A percentile compares a stretch with the other conserved stretches of the same genome.
phyloP scores from a whole-genome alignment of 2,329 filamentous ascomycete genomes.

The Trichoderma koningii region DNA sequence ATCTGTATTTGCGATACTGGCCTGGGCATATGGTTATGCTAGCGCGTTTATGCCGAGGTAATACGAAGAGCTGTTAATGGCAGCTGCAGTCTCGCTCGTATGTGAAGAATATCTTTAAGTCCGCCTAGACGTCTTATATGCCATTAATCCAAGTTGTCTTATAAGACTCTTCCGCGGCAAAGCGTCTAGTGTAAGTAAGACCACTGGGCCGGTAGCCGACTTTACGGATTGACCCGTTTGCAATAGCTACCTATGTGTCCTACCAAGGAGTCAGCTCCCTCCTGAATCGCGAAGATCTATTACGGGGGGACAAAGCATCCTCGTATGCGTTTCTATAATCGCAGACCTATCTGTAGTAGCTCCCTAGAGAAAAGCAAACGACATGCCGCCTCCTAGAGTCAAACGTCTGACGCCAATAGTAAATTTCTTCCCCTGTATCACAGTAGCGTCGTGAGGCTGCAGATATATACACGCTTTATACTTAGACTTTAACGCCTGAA shows the following conservation, averaged over 20 bases:
- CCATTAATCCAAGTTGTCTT: constrained; percentile 41
- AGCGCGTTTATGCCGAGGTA: constrained; percentile 31
- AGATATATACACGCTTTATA: constrained; percentile 43
- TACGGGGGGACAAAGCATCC: not conserved
- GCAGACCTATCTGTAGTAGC: constrained; percentile 27
- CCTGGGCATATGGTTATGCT: constrained; percentile 32
- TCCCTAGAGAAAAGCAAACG: constrained; percentile 24
- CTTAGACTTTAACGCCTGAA: constrained; percentile 42
- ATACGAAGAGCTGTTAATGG: constrained; percentile 32
- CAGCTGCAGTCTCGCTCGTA: constrained; percentile 32
- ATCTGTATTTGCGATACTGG: constrained; percentile 33
- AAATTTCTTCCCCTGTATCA: constrained; percentile 43
- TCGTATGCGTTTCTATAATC: constrained; percentile 24
- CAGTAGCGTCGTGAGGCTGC: constrained; percentile 36
- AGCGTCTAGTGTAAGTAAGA: constrained; percentile 21
- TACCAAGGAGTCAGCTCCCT: not conserved
- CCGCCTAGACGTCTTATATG: constrained; percentile 46
- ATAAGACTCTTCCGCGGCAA: constrained; percentile 31
- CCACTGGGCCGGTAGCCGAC: not conserved
- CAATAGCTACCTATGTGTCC: constrained; percentile 11
- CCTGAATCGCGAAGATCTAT: no score
- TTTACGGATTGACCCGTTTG: constrained; percentile 20
- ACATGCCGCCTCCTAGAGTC: constrained; percentile 30
- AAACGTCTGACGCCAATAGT: constrained; percentile 42
- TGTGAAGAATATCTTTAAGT: constrained; percentile 37